Conservation (phyloP, 2,329 filamentous ascomycete genomes). For the Aspergillus pseudoglaucus region DNA sequence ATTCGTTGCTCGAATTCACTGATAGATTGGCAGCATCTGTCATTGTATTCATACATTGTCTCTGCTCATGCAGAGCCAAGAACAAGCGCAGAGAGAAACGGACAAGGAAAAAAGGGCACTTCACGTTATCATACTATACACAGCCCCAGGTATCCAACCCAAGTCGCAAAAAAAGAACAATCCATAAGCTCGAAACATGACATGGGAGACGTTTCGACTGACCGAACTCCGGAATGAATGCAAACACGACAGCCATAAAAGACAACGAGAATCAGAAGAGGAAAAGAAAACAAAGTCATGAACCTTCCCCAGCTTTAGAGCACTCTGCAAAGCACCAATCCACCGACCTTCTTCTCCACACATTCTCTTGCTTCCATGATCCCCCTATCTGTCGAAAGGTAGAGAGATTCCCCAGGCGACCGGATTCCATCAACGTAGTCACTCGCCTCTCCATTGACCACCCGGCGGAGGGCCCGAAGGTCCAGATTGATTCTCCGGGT, state of each 20-base stretch:
- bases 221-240: conserved; percentile 35
- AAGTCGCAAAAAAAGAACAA: conserved; percentile 22
- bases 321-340: conserved; percentile 68
- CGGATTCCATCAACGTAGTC: conserved; percentile 65
- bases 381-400: conserved; percentile 69
- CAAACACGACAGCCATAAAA: conserved; percentile 17
- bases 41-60: not conserved
- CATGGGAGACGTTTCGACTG: conserved; percentile 27
- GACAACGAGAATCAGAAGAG: conserved; percentile 3
- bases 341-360: conserved; percentile 72
- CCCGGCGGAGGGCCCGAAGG: conserved; percentile 53
- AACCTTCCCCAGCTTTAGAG: conserved; percentile 11
- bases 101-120: conserved; percentile 12
- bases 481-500: conserved; percentile 64
- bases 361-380: conserved; percentile 78
- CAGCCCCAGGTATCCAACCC: conserved; percentile 26
- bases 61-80: not conserved
- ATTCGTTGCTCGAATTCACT: not conserved
- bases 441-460: conserved; percentile 63
- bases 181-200: conserved; percentile 12
- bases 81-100: not conserved
- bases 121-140: conserved; percentile 34
- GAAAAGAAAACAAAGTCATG: conserved; percentile 7
- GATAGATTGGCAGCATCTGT: not conserved
- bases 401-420: conserved; percentile 73